Evolutionary conservation across 176 grass and related monocot genomes (phyloP), one percentile per base, ranked within the genome.

Genomic region (Triticum monococcum): DNA sequence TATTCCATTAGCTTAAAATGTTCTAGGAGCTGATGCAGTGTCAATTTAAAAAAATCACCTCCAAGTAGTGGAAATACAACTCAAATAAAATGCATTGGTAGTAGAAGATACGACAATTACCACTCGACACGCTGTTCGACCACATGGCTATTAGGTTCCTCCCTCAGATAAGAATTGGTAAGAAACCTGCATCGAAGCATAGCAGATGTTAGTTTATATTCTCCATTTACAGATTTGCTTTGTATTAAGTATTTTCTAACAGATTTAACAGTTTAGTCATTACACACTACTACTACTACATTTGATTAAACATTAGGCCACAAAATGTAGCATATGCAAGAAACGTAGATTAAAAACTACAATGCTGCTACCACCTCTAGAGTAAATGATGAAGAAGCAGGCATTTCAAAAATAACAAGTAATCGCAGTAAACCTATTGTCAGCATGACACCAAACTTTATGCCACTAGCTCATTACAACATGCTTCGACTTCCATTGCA

Each of bases 111-210:
- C 12, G 57, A 86, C 64, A 85, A 33, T 90, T 98, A 98, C 95
- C 93, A 98, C 81, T 98, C 95, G 1, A 98, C 95, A 14, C 87
- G 92, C 82, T 98, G 95, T 84, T 98, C 95, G 52, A 98, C 95
- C n/a, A 93, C 95, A 89, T 98, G 93, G 68, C 95, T 98, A 54
- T 93, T 98, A 79, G 93, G 95, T 86, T 98, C 95, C 81, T 98
- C 95, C 72, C 93, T 94, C 85, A 95, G 70, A 63, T 98, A 98
- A 11, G 91, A 88, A 92, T 98, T 98, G 85, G 95, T 93, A 82
- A 98, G 85, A 93, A 90, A 95, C 95, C 93, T 98, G 62, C 72
- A 93, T 82, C 12, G 0, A 80, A 62, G 71, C 43, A 82, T 28
- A 35, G 43, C 23, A 52, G 61, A 67, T 28, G 3, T 57, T 89